Conservation (phyloP, 1,284 basidiomycete genomes). For the Apiotrichum gracile region DNA sequence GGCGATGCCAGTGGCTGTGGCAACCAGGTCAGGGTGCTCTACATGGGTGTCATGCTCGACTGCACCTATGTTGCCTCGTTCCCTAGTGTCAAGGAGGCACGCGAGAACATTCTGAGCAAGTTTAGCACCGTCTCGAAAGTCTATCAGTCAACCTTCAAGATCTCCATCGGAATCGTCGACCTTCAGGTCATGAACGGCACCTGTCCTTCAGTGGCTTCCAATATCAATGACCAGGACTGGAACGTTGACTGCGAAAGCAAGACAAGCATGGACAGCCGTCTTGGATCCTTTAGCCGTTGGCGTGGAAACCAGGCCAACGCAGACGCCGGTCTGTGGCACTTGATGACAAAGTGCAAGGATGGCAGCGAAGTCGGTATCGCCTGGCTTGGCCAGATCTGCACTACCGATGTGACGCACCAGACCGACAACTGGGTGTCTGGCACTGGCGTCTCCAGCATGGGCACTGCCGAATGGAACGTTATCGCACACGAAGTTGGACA, state of each 20-base stretch:
- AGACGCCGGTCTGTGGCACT: conserved; percentile 76
- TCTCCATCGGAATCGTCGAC: conserved; percentile 77
- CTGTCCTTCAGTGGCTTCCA: conserved; percentile 49
- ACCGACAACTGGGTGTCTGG: conserved; percentile 59
- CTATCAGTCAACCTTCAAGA: conserved; percentile 76
- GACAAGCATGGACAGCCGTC: conserved; percentile 60
- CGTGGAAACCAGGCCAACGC: conserved; percentile 63
- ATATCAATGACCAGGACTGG: conserved; percentile 35
- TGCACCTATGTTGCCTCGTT: conserved; percentile 68
- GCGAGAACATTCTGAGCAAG: conserved; percentile 66
- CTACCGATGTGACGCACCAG: conserved; percentile 52
- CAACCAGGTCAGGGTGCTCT: conserved; percentile 63
- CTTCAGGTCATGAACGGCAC: conserved; percentile 39
- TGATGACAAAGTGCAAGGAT: conserved; percentile 58
- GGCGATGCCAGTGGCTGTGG: conserved; percentile 69
- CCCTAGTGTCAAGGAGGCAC: conserved; percentile 59
- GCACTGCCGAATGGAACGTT: conserved; percentile 60
- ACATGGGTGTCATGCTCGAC: conserved; percentile 76
- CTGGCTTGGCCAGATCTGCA: conserved; percentile 75
- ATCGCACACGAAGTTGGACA: conserved; percentile 74
- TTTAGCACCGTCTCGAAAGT: conserved; percentile 64
- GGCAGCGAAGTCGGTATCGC: conserved; percentile 74
- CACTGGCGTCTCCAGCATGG: conserved; percentile 73
- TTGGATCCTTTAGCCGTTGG: conserved; percentile 79
- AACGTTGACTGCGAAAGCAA: conserved; percentile 49